These are phyloP conservation scores for Neofusicoccum cordaticola DNA, from an alignment of 2,329 filamentous ascomycete species.

Conservation along the genomic window DNA sequence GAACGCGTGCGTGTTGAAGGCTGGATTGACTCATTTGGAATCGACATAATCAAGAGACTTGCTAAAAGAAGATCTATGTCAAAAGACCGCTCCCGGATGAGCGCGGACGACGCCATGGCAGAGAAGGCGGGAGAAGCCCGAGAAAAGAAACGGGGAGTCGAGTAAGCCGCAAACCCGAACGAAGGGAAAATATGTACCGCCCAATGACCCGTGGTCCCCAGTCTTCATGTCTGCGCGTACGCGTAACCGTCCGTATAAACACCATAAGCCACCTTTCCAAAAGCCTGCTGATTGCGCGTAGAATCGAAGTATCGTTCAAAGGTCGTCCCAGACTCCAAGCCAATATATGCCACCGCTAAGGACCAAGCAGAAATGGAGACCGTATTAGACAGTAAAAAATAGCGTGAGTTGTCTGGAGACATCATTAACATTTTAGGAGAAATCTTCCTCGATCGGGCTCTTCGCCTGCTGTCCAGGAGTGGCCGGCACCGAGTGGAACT, in stretches of 20 bases:
- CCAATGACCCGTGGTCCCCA: neutral
- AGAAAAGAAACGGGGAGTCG: neutral
- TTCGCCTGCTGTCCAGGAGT: constrained; percentile 28
- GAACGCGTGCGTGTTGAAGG: neutral
- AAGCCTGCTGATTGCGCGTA: neutral
- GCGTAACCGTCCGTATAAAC: neutral
- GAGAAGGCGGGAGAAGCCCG: neutral
- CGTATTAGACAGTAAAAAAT: constrained; percentile 10
- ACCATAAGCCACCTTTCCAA: neutral
- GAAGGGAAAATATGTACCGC: neutral
- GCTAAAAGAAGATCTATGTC: neutral
- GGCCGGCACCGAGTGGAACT: constrained; percentile 42
- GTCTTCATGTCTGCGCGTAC: neutral
- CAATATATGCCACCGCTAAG: constrained; percentile 12
- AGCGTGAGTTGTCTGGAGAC: neutral
- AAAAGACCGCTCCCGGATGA: neutral
- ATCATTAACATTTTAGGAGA: constrained; percentile 5
- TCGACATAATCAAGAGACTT: neutral
- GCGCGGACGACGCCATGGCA: neutral
- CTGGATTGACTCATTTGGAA: neutral
- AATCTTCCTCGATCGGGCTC: constrained; percentile 6
- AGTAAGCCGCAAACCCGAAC: neutral
- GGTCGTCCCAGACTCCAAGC: constrained; percentile 8
- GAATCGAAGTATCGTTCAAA: constrained; percentile 10
- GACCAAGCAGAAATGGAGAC: neutral